Evolutionary conservation across 495 filamentous ascomycete genomes (phyloP).

Genomic region (Evernia prunastri): DNA sequence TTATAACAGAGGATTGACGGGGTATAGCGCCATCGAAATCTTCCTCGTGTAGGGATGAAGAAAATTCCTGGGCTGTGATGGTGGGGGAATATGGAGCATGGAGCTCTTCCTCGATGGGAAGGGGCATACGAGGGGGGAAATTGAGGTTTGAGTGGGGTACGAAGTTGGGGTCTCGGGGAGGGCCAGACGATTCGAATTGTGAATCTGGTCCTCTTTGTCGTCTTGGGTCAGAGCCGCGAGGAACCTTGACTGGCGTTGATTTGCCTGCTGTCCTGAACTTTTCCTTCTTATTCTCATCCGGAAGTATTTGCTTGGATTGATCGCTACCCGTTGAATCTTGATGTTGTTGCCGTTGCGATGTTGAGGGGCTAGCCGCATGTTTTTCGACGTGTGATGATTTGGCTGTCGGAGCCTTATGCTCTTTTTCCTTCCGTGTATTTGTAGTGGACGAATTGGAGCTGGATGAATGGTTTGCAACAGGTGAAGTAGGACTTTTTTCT

Average conservation of each 20-base stretch:
- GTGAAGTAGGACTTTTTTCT: slow-evolving; percentile 2
- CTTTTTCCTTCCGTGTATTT: slow-evolving; percentile 23
- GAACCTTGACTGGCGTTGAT: slow-evolving; percentile 49
- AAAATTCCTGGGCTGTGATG: slow-evolving; percentile 50
- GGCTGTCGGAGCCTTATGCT: slow-evolving; percentile 16
- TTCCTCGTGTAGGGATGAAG: slow-evolving; percentile 31
- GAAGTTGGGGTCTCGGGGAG: slow-evolving; percentile 45
- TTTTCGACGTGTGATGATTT: slow-evolving; percentile 16
- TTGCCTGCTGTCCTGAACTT: slow-evolving; percentile 32
- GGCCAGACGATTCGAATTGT: slow-evolving; percentile 39
- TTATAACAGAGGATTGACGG: slow-evolving; percentile 55
- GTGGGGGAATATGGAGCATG: slow-evolving; percentile 84
- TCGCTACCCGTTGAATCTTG: slow-evolving; percentile 27
- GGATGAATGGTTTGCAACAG: slow-evolving; percentile 22
- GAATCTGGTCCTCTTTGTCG: slow-evolving; percentile 28
- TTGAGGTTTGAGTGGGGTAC: slow-evolving; percentile 50
- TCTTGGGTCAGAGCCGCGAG: slow-evolving; percentile 25
- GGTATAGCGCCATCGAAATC: slow-evolving; percentile 48
- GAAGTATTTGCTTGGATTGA: slow-evolving; percentile 23
- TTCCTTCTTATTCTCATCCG: slow-evolving; percentile 22
- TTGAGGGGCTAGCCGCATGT: slow-evolving; percentile 16
- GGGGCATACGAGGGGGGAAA: slow-evolving; percentile 77
- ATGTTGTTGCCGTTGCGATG: slow-evolving; percentile 13
- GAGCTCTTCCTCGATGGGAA: slow-evolving; percentile 84
- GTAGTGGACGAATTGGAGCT: slow-evolving; percentile 17